Conservation (phyloP, 768 basidiomycete species). For the Suillus spraguei region DNA sequence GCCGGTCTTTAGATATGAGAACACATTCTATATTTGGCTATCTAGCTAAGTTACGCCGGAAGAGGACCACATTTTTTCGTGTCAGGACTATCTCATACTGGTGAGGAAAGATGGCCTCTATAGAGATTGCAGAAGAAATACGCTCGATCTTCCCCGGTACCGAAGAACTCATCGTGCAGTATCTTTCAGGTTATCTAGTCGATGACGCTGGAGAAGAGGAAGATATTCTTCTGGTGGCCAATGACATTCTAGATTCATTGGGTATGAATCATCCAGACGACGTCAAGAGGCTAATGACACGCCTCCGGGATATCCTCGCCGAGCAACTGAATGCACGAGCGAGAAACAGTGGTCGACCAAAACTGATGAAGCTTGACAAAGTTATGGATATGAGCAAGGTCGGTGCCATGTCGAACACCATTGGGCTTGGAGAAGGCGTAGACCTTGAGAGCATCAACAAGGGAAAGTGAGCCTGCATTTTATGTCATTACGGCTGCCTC, state of each 20-base stretch:
- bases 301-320: conserved; percentile 62
- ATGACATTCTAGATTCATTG: conserved; percentile 76
- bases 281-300: conserved; percentile 67
- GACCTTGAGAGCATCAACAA: conserved; percentile 93
- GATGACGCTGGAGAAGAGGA: conserved; percentile 90
- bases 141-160: conserved; percentile 69
- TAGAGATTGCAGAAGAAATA: conserved; percentile 82
- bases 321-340: conserved; percentile 63
- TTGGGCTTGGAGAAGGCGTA: conserved; percentile 79
- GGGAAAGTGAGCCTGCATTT: conserved; percentile 68
- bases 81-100: background rate
- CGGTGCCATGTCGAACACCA: conserved; percentile 73
- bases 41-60: background rate
- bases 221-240: conserved; percentile 78
- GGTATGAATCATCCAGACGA: conserved; percentile 60
- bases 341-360: conserved; percentile 62
- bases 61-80: background rate
- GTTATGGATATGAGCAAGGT: conserved; percentile 89
- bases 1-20: background rate
- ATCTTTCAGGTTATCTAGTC: conserved; percentile 84
- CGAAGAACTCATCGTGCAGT: conserved; percentile 85
- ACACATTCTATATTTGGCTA: background rate
- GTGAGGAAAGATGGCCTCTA: conserved; percentile 54
- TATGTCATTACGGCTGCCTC: conserved; percentile 7
- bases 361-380: conserved; percentile 77